These are phyloP conservation scores for Takashimella koratensis DNA, from an alignment of 1,284 basidiomycete genomes.

Conservation along the genomic window DNA sequence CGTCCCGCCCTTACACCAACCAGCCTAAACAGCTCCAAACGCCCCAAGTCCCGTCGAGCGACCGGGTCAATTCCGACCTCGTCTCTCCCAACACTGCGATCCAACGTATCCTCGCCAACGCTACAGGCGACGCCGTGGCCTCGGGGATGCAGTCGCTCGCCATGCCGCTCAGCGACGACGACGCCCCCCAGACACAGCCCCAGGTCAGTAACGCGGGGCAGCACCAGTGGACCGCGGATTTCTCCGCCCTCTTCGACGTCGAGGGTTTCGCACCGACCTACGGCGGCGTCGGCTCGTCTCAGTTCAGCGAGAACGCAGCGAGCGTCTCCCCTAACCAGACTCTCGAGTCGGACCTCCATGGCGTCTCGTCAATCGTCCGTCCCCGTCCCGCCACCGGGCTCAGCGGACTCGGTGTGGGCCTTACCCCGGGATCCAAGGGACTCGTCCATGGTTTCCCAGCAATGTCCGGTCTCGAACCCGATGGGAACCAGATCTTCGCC, in stretches of 20 bases:
- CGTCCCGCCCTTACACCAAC: background rate
- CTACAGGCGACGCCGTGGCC: background rate
- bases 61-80: conserved; percentile 17
- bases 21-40: background rate
- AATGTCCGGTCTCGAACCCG: too few relatives aligned
- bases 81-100: conserved; percentile 15
- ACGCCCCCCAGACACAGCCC: background rate
- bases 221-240: conserved; percentile 30
- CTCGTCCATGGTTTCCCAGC: background rate
- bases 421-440: background rate
- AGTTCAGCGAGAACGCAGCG: background rate
- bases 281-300: background rate
- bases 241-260: conserved; percentile 41
- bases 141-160: conserved; percentile 27
- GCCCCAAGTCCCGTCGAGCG: background rate
- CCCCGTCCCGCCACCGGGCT: too few relatives aligned
- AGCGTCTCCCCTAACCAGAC: background rate
- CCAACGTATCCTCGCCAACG: conserved; percentile 12
- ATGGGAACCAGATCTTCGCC: too few relatives aligned
- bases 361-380: conserved; percentile 8
- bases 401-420: background rate
- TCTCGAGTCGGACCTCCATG: conserved; percentile 2
- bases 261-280: conserved; percentile 32
- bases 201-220: background rate
- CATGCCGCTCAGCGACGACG: conserved; percentile 44